Conservation (phyloP, 2,329 filamentous ascomycete genomes). For the Delphinella strobiligena region DNA sequence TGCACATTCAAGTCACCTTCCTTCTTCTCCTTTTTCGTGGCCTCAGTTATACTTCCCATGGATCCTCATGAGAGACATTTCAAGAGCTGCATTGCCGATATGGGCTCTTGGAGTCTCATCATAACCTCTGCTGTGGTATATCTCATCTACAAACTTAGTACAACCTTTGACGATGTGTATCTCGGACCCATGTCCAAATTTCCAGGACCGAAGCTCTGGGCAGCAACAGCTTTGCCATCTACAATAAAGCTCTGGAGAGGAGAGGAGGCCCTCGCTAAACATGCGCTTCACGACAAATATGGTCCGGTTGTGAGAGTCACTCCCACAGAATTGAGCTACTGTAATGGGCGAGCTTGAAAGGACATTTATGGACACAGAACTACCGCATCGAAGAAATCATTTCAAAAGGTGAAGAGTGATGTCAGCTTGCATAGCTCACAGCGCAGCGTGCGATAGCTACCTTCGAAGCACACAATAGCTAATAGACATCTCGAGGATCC, state of each 20-base stretch:
- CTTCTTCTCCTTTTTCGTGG: no score
- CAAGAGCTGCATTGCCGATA: no score
- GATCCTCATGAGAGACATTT: no score
- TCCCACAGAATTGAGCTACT: constrained; percentile 37
- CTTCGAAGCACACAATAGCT: no score
- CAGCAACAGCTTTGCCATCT: constrained; percentile 20
- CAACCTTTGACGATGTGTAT: constrained; percentile 23
- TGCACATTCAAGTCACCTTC: no score
- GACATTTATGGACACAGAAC: constrained; percentile 21
- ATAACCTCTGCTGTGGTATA: not conserved
- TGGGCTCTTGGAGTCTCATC: not conserved
- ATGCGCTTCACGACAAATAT: constrained; percentile 26
- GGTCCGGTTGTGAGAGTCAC: constrained; percentile 35
- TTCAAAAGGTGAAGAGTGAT: no score
- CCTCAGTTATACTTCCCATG: no score
- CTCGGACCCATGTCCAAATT: constrained; percentile 31
- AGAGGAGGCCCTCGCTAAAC: constrained; percentile 6
- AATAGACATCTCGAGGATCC: constrained; percentile 22
- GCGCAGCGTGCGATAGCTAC: no score
- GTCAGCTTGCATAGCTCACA: no score
- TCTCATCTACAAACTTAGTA: not conserved
- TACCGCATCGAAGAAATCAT: not conserved
- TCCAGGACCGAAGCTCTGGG: constrained; percentile 27
- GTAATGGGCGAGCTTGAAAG: constrained; percentile 25
- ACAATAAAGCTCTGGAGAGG: constrained; percentile 6